Evolutionary conservation across 768 basidiomycete genomes (phyloP).

Genomic region (Gymnopilus dilepis): DNA sequence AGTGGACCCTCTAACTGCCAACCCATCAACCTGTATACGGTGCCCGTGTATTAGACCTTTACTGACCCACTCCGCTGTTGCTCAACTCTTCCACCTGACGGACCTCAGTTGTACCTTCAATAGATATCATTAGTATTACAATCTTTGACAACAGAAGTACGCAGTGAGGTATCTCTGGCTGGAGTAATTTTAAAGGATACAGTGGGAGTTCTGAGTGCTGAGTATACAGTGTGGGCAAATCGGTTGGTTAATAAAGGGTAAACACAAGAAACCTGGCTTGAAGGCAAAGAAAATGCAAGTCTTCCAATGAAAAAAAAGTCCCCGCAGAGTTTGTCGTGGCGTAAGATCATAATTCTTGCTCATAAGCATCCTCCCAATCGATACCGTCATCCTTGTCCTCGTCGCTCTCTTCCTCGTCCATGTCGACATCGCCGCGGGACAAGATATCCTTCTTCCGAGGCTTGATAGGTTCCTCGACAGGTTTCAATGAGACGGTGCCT

Average conservation of each 20-base stretch:
- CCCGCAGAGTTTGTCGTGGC: not conserved
- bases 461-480: constrained; percentile 25
- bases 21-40: constrained; percentile 27
- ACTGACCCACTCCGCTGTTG: too few relatives aligned
- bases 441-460: constrained; percentile 27
- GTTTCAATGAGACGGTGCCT: constrained; percentile 38
- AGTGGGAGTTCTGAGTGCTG: too few relatives aligned
- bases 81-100: too few relatives aligned
- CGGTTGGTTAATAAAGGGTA: not conserved
- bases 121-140: too few relatives aligned
- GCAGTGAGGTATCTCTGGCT: too few relatives aligned
- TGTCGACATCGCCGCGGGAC: constrained; percentile 35
- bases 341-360: constrained; percentile 64
- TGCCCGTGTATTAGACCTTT: constrained; percentile 22
- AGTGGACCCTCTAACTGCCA: constrained; percentile 25
- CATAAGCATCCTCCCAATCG: constrained; percentile 58
- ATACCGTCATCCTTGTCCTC: constrained; percentile 55
- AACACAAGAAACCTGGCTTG: not conserved
- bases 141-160: too few relatives aligned
- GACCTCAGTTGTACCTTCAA: too few relatives aligned
- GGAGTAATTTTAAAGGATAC: too few relatives aligned
- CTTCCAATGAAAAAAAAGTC: not conserved
- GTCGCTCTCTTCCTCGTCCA: constrained; percentile 52
- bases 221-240: too few relatives aligned
- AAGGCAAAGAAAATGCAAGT: not conserved